phyloP scores from a whole-genome alignment of 140 eudicot species.

The Cichorium intybus region DNA sequence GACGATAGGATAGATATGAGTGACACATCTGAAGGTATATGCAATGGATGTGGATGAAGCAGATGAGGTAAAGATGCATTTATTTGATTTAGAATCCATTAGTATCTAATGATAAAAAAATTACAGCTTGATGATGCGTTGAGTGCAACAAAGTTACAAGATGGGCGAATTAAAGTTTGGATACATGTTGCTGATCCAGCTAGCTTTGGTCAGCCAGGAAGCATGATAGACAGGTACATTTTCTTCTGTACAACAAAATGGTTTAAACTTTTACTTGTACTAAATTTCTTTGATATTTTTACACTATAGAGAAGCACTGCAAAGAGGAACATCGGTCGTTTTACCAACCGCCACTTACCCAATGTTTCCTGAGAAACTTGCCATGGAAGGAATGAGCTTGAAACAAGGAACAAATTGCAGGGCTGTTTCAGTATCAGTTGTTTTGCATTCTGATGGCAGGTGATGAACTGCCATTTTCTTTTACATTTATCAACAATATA shows the following conservation, averaged over 20 bases:
- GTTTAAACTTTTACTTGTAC: neutral
- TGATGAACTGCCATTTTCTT: slow-evolving; percentile 28
- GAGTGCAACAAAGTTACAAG: slow-evolving; percentile 84
- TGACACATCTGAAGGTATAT: slow-evolving; percentile 89
- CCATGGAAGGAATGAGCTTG: slow-evolving; percentile 97
- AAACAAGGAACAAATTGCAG: slow-evolving; percentile 85
- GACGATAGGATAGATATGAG: slow-evolving; percentile 66
- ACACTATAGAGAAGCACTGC: slow-evolving; percentile 80
- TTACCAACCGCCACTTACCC: slow-evolving; percentile 93
- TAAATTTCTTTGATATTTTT: slow-evolving; percentile 9
- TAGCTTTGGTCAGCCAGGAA: slow-evolving; percentile 79
- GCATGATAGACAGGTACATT: slow-evolving; percentile 80
- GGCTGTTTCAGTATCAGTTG: slow-evolving; percentile 87
- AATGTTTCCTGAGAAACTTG: slow-evolving; percentile 94
- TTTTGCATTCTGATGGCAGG: slow-evolving; percentile 90
- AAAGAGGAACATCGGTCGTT: slow-evolving; percentile 87
- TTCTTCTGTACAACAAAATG: slow-evolving; percentile 6
- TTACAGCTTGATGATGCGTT: slow-evolving; percentile 97
- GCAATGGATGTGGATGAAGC: slow-evolving; percentile 99
- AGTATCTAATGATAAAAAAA: slow-evolving; percentile 27
- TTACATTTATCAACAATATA: too few species aligned
- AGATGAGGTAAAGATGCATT: slow-evolving; percentile 65
- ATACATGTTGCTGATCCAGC: slow-evolving; percentile 98
- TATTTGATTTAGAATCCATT: neutral
- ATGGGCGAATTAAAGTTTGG: slow-evolving; percentile 93